Evolutionary conservation across 179 eudicot genomes (phyloP).

Genomic region (Monotropa hypopitys): DNA sequence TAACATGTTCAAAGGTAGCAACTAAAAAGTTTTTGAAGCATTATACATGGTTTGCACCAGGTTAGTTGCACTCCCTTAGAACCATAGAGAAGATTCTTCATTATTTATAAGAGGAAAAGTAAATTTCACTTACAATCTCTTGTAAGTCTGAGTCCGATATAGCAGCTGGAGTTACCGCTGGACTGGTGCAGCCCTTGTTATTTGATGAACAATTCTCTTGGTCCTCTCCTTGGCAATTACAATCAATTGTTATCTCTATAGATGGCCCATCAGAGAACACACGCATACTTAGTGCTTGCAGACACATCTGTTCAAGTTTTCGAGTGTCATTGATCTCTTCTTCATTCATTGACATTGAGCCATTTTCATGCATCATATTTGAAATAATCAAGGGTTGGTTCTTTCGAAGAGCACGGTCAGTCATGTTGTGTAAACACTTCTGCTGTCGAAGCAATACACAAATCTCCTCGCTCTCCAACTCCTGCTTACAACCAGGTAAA

Average conservation of each 20-base stretch:
- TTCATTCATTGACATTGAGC: conserved; percentile 23
- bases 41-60: neutral
- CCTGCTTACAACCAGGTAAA: conserved; percentile 26
- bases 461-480: conserved; percentile 39
- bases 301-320: conserved; percentile 54
- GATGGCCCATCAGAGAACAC: conserved; percentile 36
- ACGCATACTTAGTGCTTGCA: conserved; percentile 63
- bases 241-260: conserved; percentile 33
- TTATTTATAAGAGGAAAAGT: neutral
- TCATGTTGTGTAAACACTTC: conserved; percentile 48
- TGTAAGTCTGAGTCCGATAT: conserved; percentile 52
- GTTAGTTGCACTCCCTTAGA: neutral
- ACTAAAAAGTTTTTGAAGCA: neutral
- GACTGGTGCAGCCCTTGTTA: conserved; percentile 26
- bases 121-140: conserved; percentile 43
- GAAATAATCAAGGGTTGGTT: conserved; percentile 59
- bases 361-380: conserved; percentile 65
- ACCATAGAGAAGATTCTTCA: neutral
- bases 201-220: conserved; percentile 33
- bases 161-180: conserved; percentile 16
- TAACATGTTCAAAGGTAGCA: neutral
- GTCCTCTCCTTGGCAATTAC: conserved; percentile 30
- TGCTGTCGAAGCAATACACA: conserved; percentile 37
- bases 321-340: conserved; percentile 41
- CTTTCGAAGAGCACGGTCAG: conserved; percentile 67